Base-by-base conservation (phyloP, 2,329 filamentous ascomycete species). In the Talaromyces islandicus region DNA sequence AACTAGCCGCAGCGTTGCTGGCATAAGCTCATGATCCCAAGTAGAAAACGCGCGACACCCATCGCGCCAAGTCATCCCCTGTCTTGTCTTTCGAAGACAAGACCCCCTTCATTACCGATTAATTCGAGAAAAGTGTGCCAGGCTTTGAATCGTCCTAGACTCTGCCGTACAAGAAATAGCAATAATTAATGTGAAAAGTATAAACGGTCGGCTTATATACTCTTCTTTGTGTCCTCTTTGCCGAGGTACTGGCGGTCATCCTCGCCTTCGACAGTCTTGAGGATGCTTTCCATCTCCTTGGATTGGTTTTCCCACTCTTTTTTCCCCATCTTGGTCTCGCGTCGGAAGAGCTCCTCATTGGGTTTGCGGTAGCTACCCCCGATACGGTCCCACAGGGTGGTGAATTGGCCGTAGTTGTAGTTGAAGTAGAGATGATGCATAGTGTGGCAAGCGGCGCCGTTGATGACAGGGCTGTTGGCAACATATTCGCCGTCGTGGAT, bases 401-500 rank as follows among this genome's bases (percentile, higher is more conserved):
- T 94, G 79, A 92, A 97, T 75, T 97, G 92, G 61, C 92, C 92
- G 70, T 96, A 97, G 79, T 96, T 97, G 82, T 90, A 91, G 78
- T 90, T 89, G 80, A 90, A 90, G 76, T 90, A 90, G 43, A 92
- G 76, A 73, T 97, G 93, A 76, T 97, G 93, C 83, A 92, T 85
- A 24, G 89, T 91, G 75, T 97, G 93, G 81, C 93, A 97, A 29
- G 93, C 93, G 12, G 93, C 92, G 56, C 93, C 93, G 73, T 97
- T 97, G 77, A 97, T 86, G 67, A 97, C 75, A n/a, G 91, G 89
- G 69, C 88, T 91, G 77, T 97, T 90, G 70, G 91, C 88, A 17
- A 95, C 85, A 73, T 96, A 97, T 78, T 97, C 93, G 69, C 93
- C 93, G 69, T 97, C 93, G 75, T 97, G 86, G 70, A 97, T 97